These are phyloP conservation scores for Chamaecrista fasciculata DNA, from an alignment of 306 rosid genomes.

Conservation along the genomic window DNA sequence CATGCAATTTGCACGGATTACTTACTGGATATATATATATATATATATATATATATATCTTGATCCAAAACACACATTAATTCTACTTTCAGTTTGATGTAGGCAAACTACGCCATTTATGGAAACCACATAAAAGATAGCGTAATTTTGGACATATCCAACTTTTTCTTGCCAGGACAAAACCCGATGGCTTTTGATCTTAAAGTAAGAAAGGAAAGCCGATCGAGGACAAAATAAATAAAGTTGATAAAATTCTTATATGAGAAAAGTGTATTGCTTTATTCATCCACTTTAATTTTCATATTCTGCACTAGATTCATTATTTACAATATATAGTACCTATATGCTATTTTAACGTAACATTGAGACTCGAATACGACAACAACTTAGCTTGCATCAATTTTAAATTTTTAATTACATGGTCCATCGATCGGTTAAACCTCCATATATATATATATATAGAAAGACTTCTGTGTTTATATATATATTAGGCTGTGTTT, in stretches of 20 bases:
- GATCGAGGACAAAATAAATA: conserved; percentile 8
- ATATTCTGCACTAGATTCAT: neutral
- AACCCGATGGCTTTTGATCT: neutral
- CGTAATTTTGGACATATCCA: neutral
- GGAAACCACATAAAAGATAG: neutral
- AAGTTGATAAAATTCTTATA: conserved; percentile 5
- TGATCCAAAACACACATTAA: neutral
- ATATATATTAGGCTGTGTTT: neutral
- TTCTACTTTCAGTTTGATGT: neutral
- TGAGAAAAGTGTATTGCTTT: conserved; percentile 14
- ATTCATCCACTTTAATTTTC: neutral
- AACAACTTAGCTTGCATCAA: neutral
- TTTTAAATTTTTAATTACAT: neutral
- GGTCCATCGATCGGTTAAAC: neutral
- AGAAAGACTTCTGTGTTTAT: neutral
- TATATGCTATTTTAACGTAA: neutral
- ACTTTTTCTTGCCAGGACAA: neutral
- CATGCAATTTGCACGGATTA: no score
- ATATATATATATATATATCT: no score
- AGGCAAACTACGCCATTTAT: neutral
- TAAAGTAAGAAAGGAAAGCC: neutral
- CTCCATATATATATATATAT: neutral
- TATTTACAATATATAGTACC: neutral
- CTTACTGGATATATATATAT: no score
- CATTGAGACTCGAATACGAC: neutral